Evolutionary conservation across 2,329 filamentous ascomycete genomes (phyloP), one percentile per base, ranked within the genome.

Genomic region (Aspergillus aculeatinus): DNA sequence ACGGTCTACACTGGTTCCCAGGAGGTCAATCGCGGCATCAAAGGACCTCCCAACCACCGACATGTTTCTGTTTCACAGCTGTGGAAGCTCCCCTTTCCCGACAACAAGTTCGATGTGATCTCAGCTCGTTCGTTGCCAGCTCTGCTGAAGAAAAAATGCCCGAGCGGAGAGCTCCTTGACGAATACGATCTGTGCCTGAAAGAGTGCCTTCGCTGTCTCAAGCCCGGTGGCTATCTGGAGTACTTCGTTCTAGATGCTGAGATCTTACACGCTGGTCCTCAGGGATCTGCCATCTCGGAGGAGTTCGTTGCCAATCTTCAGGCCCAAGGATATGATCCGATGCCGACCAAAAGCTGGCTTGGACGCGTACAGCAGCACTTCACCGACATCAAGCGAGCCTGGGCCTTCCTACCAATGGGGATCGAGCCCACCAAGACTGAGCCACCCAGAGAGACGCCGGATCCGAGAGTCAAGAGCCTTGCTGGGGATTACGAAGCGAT

Each of bases 301-400:
- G 93, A 98, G 76, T 98, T 99, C 71, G 89, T 90, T 47, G 96
- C 95, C 80, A 89, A 90, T 55, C 88, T 99, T 62, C 90, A 90
- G 76, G 94, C 90, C 0, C 85, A 94, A 3, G 94, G 94, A 31
- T 98, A 97, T 74, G 95, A 98, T 73, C 88, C 94, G 2, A 82
- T 82, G 55, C 91, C 94, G 0, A 95, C 92, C 14, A 92, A 91
- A 77, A 83, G 84, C 59, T 98, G 94, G 81, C 81, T 97, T 2
- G 79, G 83, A 19, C 87, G 93, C 51, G 83, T 99, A 47, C 81
- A 84, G 57, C 85, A 87, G 56, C 87, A 89, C 12, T 98, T 97
- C 72, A 82, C 83, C n/a, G 84, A 89, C 47, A 84, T 92, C 63
- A 92, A 91, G 71, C 88, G 95, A 59, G 89, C 89, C 3, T 98